phyloP scores from a whole-genome alignment of 1,284 basidiomycete species.

The Ceratorhiza oryzae-sativae region DNA sequence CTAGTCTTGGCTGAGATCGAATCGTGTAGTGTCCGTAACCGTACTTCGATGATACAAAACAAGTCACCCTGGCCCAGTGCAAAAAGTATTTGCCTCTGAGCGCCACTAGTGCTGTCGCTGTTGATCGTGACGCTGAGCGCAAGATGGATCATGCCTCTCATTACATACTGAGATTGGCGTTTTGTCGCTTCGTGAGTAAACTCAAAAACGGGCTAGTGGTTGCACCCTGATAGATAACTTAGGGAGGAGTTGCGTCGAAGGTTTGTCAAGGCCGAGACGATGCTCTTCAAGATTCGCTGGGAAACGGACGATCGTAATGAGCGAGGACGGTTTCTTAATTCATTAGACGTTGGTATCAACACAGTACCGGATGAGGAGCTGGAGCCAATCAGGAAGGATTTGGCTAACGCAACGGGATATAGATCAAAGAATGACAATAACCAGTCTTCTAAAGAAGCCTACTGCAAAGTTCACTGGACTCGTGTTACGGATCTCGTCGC shows the following conservation, averaged over 20 bases:
- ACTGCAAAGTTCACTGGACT: slow-evolving; percentile 73
- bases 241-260: slow-evolving; percentile 91
- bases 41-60: slow-evolving; percentile 76
- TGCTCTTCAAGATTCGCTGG: slow-evolving; percentile 85
- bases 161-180: slow-evolving; percentile 93
- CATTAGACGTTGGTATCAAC: slow-evolving; percentile 83
- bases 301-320: slow-evolving; percentile 73
- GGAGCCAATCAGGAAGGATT: slow-evolving; percentile 57
- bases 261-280: slow-evolving; percentile 89
- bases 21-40: slow-evolving; percentile 85
- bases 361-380: slow-evolving; percentile 73
- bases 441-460: slow-evolving; percentile 49
- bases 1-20: slow-evolving; percentile 92
- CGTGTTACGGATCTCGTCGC: slow-evolving; percentile 93
- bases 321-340: slow-evolving; percentile 72
- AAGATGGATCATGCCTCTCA: slow-evolving; percentile 91
- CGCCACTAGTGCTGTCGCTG: slow-evolving; percentile 61
- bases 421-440: slow-evolving; percentile 48
- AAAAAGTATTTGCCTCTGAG: slow-evolving; percentile 77
- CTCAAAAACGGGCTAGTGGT: slow-evolving; percentile 10
- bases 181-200: slow-evolving; percentile 89
- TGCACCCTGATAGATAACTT: slow-evolving; percentile 21
- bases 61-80: slow-evolving; percentile 65
- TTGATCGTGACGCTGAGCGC: slow-evolving; percentile 70
- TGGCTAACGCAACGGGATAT: slow-evolving; percentile 57